Percentiles rank a stretch among this genome's conserved stretches.
Evolutionary conservation across 176 grass and related monocot species (phyloP).

Genomic region (Oryza rufipogon): DNA sequence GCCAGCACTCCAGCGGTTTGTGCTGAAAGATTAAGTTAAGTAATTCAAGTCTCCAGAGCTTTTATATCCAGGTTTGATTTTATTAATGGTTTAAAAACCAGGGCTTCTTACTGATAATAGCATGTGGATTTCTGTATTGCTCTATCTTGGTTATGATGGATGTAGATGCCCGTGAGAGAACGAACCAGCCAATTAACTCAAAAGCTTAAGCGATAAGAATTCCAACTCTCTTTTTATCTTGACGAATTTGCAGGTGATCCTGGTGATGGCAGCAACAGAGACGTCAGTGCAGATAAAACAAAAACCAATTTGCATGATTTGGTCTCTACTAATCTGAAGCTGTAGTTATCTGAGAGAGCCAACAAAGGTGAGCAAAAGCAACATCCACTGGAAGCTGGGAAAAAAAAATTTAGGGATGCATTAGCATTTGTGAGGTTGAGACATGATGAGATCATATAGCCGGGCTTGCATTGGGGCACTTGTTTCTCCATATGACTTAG

Average conservation of each 20-base stretch:
- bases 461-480: not conserved
- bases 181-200: constrained; percentile 19
- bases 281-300: not conserved
- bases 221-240: constrained; percentile 22
- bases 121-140: constrained; percentile 11
- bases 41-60: constrained; percentile 11
- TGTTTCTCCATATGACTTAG: constrained; percentile 37
- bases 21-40: not conserved
- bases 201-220: constrained; percentile 52
- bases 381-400: constrained; percentile 9
- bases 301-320: constrained; percentile 8
- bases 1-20: not conserved
- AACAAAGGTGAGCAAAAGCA: constrained; percentile 33
- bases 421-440: constrained; percentile 36
- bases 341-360: not conserved
- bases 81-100: constrained; percentile 12
- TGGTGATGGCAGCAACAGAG: not conserved
- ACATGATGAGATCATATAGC: constrained; percentile 32
- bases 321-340: constrained; percentile 2
- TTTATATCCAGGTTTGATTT: constrained; percentile 22
- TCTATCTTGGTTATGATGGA: constrained; percentile 37
- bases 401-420: constrained; percentile 37
- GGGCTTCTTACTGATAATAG: constrained; percentile 26
- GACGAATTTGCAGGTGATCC: constrained; percentile 30
- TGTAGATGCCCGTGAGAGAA: constrained; percentile 38